These are phyloP conservation scores for Manihot esculenta DNA, from an alignment of 441 rosid genomes.

Conservation along the genomic window DNA sequence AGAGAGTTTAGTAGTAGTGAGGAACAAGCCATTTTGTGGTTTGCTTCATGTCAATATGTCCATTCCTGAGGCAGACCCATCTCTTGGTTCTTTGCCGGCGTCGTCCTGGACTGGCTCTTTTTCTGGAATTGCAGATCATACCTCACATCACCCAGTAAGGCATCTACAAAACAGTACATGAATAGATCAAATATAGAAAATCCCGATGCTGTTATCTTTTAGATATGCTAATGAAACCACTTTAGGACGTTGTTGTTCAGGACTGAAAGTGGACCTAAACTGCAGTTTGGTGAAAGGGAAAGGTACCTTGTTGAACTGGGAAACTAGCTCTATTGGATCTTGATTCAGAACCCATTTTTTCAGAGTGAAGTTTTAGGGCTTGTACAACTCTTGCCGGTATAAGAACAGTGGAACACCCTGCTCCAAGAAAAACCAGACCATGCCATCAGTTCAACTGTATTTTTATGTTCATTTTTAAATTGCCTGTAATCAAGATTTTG, in stretches of 20 bases:
- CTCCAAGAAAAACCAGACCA: neutral
- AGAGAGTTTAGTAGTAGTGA: neutral
- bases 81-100: constrained; percentile 45
- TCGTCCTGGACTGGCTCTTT: constrained; percentile 35
- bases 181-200: neutral
- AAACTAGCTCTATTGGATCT: constrained; percentile 35
- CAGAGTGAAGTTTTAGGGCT: constrained; percentile 67
- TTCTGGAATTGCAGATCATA: constrained; percentile 34
- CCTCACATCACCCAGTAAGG: constrained; percentile 28
- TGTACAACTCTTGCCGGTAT: constrained; percentile 81
- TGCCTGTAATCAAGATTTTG: neutral
- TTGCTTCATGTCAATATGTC: constrained; percentile 50
- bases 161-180: constrained; percentile 27
- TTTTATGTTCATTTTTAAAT: neutral
- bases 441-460: neutral
- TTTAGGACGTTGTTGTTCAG: too few species aligned
- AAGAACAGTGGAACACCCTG: constrained; percentile 70
- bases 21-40: neutral
- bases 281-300: too few species aligned
- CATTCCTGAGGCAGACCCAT: constrained; percentile 75
- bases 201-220: too few species aligned
- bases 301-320: constrained; percentile 47
- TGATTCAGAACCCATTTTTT: constrained; percentile 58
- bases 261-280: too few species aligned
- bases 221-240: too few species aligned